Conservation (phyloP, 768 basidiomycete species). For the Phylloporus arenicola region DNA sequence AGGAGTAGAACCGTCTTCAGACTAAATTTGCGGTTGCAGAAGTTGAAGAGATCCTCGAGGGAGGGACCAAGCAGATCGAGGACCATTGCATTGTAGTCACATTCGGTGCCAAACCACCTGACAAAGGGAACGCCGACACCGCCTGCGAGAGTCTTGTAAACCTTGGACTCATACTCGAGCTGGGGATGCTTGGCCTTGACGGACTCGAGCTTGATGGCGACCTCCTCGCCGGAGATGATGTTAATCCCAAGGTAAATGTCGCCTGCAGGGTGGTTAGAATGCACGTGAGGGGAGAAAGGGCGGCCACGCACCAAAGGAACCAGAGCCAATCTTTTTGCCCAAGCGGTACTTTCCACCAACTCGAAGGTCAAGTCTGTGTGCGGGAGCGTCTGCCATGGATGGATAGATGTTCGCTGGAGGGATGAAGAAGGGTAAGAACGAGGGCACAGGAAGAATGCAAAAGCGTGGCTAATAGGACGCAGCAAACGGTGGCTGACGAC, state of each 20-base stretch:
- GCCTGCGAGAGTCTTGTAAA: constrained; percentile 96
- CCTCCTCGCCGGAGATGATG: constrained; percentile 99
- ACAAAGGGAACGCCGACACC: constrained; percentile 99
- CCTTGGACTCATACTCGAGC: constrained; percentile 95
- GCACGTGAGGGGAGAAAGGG: not conserved
- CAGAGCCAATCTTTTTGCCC: constrained; percentile 98
- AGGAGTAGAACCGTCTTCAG: constrained; percentile 96
- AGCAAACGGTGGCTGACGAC: constrained; percentile 34
- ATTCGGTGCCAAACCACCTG: constrained; percentile 90
- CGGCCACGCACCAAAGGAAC: constrained; percentile 80
- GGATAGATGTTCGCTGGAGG: constrained; percentile 12
- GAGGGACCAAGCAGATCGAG: constrained; percentile 92
- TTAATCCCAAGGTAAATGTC: constrained; percentile 99
- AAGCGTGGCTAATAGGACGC: constrained; percentile 26
- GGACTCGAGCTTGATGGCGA: constrained; percentile 99
- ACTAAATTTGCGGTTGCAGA: constrained; percentile 95
- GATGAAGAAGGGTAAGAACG: constrained; percentile 14
- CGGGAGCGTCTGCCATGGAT: constrained; percentile 68
- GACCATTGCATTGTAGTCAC: constrained; percentile 99
- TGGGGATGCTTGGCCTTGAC: constrained; percentile 99
- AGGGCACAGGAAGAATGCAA: constrained; percentile 10
- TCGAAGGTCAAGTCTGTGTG: constrained; percentile 75
- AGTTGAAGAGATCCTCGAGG: constrained; percentile 88
- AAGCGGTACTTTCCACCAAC: constrained; percentile 96
- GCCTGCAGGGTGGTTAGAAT: constrained; percentile 43